phyloP scores from a whole-genome alignment of 164 flowering plant species.

The Santalum album region DNA sequence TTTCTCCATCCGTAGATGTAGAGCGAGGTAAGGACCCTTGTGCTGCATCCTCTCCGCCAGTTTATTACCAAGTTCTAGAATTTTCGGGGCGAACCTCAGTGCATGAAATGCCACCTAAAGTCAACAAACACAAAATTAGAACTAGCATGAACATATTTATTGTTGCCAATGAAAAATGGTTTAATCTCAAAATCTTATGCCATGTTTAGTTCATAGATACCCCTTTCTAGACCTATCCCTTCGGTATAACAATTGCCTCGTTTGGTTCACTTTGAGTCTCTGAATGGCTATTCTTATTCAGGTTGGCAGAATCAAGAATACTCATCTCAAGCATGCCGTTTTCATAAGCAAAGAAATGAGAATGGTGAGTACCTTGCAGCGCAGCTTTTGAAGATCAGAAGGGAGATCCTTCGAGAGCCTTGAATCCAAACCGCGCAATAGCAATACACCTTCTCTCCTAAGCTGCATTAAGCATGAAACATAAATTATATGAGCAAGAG shows the following conservation, averaged over 20 bases:
- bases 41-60: conserved; percentile 75
- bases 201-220: too few relatives aligned
- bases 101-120: conserved; percentile 90
- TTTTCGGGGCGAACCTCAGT: conserved; percentile 64
- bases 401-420: conserved; percentile 95
- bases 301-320: too few relatives aligned
- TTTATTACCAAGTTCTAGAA: conserved; percentile 74
- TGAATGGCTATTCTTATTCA: too few relatives aligned
- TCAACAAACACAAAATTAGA: conserved; percentile 5
- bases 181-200: too few relatives aligned
- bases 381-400: conserved; percentile 89
- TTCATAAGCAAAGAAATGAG: background rate
- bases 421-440: conserved; percentile 86
- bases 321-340: too few relatives aligned
- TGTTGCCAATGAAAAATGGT: too few relatives aligned
- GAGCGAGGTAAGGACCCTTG: conserved; percentile 88
- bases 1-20: conserved; percentile 94
- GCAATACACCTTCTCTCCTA: conserved; percentile 74
- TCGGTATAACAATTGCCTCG: too few relatives aligned
- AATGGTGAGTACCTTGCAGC: conserved; percentile 70
- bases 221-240: too few relatives aligned
- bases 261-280: too few relatives aligned
- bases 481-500: too few relatives aligned
- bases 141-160: too few relatives aligned
- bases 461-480: conserved; percentile 40